A percentile compares a stretch with the other conserved stretches of the same genome.
Evolutionary conservation across 2,329 filamentous ascomycete genomes (phyloP).

Genomic region (Fusarium burgessii): DNA sequence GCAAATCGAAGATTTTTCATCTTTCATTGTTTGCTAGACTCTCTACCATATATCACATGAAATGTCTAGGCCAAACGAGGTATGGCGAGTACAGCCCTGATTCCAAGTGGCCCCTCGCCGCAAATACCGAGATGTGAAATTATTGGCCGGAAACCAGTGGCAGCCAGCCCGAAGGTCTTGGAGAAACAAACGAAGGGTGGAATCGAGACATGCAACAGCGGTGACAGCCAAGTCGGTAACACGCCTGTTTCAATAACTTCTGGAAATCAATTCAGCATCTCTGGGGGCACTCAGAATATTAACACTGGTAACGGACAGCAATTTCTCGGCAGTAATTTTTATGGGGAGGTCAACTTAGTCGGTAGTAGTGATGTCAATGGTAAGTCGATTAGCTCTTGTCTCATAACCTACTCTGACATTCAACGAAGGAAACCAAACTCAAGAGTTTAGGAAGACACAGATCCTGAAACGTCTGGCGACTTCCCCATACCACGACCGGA

Average conservation of each 20-base stretch:
- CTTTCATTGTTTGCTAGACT: too few species aligned
- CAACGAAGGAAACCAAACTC: too few species aligned
- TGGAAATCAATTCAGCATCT: neutral
- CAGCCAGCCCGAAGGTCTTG: accelerated
- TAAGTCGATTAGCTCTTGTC: accelerated
- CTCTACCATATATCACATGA: neutral
- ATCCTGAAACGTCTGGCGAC: neutral
- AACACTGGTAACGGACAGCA: neutral
- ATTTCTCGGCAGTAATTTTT: neutral
- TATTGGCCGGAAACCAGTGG: neutral
- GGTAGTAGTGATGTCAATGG: accelerated
- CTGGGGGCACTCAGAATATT: neutral
- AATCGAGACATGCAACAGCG: neutral
- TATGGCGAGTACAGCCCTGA: neutral
- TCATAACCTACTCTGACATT: neutral
- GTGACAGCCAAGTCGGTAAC: neutral
- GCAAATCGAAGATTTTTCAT: too few species aligned
- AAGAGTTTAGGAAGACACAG: neutral
- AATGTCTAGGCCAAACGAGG: neutral
- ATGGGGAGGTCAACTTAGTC: neutral
- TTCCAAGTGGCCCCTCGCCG: accelerated
- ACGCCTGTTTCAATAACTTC: neutral
- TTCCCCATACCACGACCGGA: neutral
- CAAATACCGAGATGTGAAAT: neutral
- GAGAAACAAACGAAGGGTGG: accelerated